Evolutionary conservation across 352 stramenopile genomes (phyloP), one percentile per base, ranked within the genome.

Genomic region (Globisporangium rhizosaccharum): DNA sequence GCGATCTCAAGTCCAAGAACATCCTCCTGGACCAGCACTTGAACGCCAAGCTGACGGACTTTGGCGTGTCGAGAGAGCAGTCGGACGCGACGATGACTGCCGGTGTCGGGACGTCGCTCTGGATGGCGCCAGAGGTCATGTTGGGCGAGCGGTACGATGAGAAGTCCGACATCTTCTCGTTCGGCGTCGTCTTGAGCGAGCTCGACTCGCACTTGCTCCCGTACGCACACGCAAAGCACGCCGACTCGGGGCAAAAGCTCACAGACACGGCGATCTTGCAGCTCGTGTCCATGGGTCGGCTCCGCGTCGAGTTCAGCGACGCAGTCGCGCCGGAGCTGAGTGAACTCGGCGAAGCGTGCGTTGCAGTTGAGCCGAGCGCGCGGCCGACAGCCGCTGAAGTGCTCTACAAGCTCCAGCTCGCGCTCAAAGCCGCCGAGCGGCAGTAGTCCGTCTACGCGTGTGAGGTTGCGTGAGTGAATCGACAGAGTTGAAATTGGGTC

Each of bases 41-140:
- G 44, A 62, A 79, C 49, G 73, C 75, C 0, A 86, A 86, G 45
- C 66, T 88, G 28, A 86, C 75, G 30, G 78, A 85, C 64, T 86
- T 88, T 61, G 75, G 73, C n/a, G 17, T 47, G 12, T 85, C 73
- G 0, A 52, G 72, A 23, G 68, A 80, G 25, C 62, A 67, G 25
- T 68, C 65, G 23, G 73, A 82, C 30, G 65, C 62, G 10, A 54
- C 69, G 8, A 79, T 85, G 66, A 82, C 72, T 1, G 74, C 71
- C 9, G 69, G 69, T 47, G 71, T 85, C 8, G 75, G 72, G 23
- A 82, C 70, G 12, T 82, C 66, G 4, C 66, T 82, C 17, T 85
- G 75, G 72, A 85, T 82, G 68, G 75, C 75, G 28, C 75, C 75
- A 2, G 70, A 85, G 57, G 70, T 85, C 28, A 79, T 82, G 72